Evolutionary conservation across 192 early-diverging fungal species (phyloP), one percentile per base, ranked within the genome.

Genomic region (Entophlyctis luteolus): DNA sequence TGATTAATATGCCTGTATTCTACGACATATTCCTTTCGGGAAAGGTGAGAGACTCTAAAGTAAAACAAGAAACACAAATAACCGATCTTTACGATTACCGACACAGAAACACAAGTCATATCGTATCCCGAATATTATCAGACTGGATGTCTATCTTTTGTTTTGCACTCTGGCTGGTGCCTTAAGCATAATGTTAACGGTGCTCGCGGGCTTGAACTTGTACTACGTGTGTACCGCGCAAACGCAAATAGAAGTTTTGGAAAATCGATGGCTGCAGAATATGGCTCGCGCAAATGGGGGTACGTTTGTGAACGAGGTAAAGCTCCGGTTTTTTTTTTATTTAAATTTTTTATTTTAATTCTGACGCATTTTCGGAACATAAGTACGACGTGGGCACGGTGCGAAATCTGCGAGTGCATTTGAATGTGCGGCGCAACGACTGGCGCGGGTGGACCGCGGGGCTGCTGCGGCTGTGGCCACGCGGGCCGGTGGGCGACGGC

Each of bases 191-290:
- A 74, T 76, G 53, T 58, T 82, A 20, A 59, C 69, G 2, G 74
- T 48, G 28, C 37, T 83, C 32, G 33, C 47, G 12, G 72, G 34
- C 16, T 76, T 75, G 75, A 79, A 83, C 49, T 65, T 75, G 31
- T 80, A 67, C 29, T 67, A 81, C 38, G 68, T 83, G 49, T 67
- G 55, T n/a, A 75, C 78, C 34, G 77, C 55, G 12, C 77, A 82
- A 55, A 82, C 78, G 23, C 77, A 76, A 3, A 76, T 82, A 18
- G 81, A 82, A 65, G 75, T 76, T 49, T 70, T 76, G 12, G 52
- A 36, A 12, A 76, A 77, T 57, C 59, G 63, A 23, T 62, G 49
- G 53, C 29, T 48, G n/a, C 37, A 28, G 22, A 12, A 56, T 1
- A 50, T 67, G 25, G 70, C 75, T 8, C 39, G 62, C 20, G 32